phyloP scores from a whole-genome alignment of 345 rosid genomes.

The Brassica carinata region DNA sequence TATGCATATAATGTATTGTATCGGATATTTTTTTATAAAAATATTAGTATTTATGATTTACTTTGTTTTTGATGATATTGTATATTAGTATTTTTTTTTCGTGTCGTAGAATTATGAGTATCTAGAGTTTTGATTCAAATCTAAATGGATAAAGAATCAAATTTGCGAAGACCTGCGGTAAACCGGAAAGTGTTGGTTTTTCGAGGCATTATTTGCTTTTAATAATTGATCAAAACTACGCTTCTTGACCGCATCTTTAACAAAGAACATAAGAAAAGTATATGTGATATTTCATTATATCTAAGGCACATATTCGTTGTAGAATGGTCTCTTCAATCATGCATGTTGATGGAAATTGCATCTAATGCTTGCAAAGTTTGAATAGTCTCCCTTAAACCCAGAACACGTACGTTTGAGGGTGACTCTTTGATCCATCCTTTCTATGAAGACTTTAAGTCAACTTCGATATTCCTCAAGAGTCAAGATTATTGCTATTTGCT shows the following conservation, averaged over 20 bases:
- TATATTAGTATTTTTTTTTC: no score
- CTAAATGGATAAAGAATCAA: no score
- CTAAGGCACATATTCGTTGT: neutral
- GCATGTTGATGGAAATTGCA: slow-evolving; percentile 3
- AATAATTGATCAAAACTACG: slow-evolving; percentile 3
- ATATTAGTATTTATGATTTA: no score
- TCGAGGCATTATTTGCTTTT: slow-evolving; percentile 6
- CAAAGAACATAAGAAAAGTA: neutral
- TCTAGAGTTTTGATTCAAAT: no score
- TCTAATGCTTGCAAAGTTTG: slow-evolving; percentile 25
- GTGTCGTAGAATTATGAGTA: no score
- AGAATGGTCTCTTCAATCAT: slow-evolving; percentile 1
- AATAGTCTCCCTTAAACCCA: neutral
- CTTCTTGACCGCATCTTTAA: slow-evolving; percentile 18
- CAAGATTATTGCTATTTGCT: neutral
- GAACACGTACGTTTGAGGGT: neutral
- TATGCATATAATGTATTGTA: no score
- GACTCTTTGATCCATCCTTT: neutral
- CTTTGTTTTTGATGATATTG: no score
- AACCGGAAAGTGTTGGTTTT: slow-evolving; percentile 5
- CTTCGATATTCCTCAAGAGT: neutral
- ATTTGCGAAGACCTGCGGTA: neutral
- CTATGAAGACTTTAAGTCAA: neutral
- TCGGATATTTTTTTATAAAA: no score
- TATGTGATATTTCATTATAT: neutral